These are phyloP conservation scores for Paraphoma chrysanthemicola DNA, from an alignment of 2,329 filamentous ascomycete genomes.

Conservation along the genomic window DNA sequence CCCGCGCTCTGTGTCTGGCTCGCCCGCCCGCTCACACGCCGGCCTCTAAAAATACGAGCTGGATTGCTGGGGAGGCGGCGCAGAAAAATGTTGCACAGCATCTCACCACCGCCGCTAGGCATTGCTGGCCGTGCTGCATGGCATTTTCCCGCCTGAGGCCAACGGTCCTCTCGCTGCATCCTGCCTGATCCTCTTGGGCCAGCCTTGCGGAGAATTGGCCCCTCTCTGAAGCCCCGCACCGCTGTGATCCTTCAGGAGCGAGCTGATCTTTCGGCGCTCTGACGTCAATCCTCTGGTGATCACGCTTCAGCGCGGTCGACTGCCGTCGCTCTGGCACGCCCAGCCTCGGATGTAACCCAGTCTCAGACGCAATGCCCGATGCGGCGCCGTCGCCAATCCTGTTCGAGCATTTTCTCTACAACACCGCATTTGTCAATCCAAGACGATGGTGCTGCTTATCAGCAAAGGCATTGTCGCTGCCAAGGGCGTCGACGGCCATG, in stretches of 20 bases:
- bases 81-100: constrained; percentile 1
- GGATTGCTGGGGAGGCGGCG: not conserved
- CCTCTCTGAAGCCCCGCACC: not conserved
- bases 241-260: not conserved
- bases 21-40: not conserved
- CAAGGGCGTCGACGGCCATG: not conserved
- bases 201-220: not conserved
- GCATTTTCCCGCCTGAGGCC: not conserved
- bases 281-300: not conserved
- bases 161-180: not conserved
- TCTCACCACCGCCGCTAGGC: not conserved
- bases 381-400: not conserved
- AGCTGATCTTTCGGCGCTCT: not conserved
- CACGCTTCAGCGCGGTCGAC: not conserved
- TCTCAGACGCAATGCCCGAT: not conserved
- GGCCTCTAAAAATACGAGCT: constrained; percentile 4
- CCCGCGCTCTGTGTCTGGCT: constrained; percentile 6
- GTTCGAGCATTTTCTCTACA: no score
- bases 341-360: not conserved
- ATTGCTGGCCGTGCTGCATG: not conserved
- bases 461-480: not conserved
- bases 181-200: not conserved
- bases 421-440: not conserved
- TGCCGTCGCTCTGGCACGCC: not conserved
- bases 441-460: not conserved